Percentiles rank a stretch among this genome's conserved stretches.
Evolutionary conservation across 148 eudicot genomes (phyloP).

Genomic region (Polygonum aviculare): DNA sequence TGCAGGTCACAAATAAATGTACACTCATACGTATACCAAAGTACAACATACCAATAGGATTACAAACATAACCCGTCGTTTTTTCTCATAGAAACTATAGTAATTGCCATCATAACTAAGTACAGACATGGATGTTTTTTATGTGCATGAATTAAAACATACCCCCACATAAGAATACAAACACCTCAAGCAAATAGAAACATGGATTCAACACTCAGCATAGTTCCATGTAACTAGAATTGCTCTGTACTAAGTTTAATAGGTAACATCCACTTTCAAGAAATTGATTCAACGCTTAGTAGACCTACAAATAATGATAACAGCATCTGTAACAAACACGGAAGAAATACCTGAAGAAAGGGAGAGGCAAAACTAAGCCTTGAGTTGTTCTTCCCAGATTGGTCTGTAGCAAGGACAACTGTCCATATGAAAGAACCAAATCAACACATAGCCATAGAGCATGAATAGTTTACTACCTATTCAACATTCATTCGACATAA

Average conservation of each 20-base stretch:
- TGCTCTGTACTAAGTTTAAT: background rate
- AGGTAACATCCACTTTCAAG: background rate
- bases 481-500: background rate
- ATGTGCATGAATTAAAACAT: too few species aligned
- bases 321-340: background rate
- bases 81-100: too few species aligned
- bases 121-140: too few species aligned
- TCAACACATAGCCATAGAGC: background rate
- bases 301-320: background rate
- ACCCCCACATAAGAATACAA: too few species aligned
- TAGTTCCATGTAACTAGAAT: background rate
- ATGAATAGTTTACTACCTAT: background rate
- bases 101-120: too few species aligned
- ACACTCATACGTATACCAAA: too few species aligned
- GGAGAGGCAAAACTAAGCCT: conserved; percentile 80
- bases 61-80: too few species aligned
- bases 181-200: too few species aligned
- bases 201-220: background rate
- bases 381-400: conserved; percentile 83
- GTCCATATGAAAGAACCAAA: conserved; percentile 26
- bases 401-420: conserved; percentile 84
- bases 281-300: background rate
- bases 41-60: too few species aligned
- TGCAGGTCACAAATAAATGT: too few species aligned
- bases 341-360: conserved; percentile 56